Evolutionary conservation across 108 stramenopile species (phyloP), one percentile per base, ranked within the genome.

Genomic region (Fragilariopsis cylindrus): DNA sequence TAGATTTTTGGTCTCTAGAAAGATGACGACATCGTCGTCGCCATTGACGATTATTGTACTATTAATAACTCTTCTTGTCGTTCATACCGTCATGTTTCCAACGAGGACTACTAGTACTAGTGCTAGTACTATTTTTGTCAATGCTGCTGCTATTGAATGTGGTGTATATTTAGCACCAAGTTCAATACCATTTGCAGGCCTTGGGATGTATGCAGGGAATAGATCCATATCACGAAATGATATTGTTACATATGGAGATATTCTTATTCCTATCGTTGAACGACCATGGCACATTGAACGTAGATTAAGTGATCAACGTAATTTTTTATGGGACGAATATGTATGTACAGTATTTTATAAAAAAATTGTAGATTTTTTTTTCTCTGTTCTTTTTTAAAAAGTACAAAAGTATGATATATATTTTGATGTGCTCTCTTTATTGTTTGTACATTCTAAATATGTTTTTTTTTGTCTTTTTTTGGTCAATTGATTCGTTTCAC

Each of bases 151-250:
- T 21, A 65, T 56, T 13, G 52, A 72, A 56, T 85, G 84, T 56
- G 77, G 78, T 7, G 41, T 82, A 4, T 85, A 85, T 73, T 56
- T 85, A 58, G 84, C 84, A 11, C 80, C 84, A 7, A 63, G 57
- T 9, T 62, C 84, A 12, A 82, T 85, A 69, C 84, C 84, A 9
- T 52, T 64, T 30, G 73, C 84, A 1, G 84, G 84, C 12, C 54
- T 81, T 40, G 84, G 84, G 12, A 72, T 85, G 65, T 85, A 69
- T 70, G 68, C 70, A 12, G 77, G 72, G 7, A 62, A 74, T 45
- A 58, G 65, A 18, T 19, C 52, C 43, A 69, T 71, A 21, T 13
- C 41, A 4, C 30, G 53, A 45, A 69, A 66, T 42, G 83, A 76
- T 15, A 41, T 49, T 7, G 73, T 84, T 4, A 75, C 65, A 3